Evolutionary conservation across 768 basidiomycete species (phyloP).

Genomic region (Tulasnella calospora): DNA sequence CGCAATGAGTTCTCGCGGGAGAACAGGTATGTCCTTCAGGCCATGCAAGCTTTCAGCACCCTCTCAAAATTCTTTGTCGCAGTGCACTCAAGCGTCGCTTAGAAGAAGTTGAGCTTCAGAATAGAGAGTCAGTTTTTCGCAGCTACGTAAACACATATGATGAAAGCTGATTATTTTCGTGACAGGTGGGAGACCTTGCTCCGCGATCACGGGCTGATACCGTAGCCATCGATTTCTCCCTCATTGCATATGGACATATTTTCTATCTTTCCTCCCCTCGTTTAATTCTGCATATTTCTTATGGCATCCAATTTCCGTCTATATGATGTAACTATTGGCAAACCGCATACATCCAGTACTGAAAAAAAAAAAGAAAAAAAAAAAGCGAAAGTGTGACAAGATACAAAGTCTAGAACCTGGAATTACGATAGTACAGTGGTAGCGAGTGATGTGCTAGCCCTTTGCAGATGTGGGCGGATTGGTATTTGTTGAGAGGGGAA

Average conservation of each 20-base stretch:
- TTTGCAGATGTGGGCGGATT: not conserved
- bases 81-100: conserved; percentile 55
- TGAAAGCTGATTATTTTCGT: conserved; percentile 28
- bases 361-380: not conserved
- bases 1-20: conserved; percentile 70
- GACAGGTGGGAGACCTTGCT: conserved; percentile 65
- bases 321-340: conserved; percentile 11
- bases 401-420: not conserved
- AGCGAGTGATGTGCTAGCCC: not conserved
- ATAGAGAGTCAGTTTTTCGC: conserved; percentile 51
- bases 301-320: not conserved
- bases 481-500: not conserved
- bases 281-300: conserved; percentile 11
- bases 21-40: conserved; percentile 60
- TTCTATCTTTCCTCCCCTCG: not conserved
- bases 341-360: not conserved
- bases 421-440: conserved; percentile 4
- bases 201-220: conserved; percentile 45
- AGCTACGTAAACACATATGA: not conserved
- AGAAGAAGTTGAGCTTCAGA: conserved; percentile 65
- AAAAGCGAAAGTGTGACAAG: not conserved
- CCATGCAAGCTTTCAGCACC: not conserved
- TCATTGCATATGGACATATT: not conserved
- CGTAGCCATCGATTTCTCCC: conserved; percentile 32
- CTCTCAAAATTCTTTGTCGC: not conserved